phyloP scores from a whole-genome alignment of 2,329 filamentous ascomycete genomes.

The Fusarium sp. region DNA sequence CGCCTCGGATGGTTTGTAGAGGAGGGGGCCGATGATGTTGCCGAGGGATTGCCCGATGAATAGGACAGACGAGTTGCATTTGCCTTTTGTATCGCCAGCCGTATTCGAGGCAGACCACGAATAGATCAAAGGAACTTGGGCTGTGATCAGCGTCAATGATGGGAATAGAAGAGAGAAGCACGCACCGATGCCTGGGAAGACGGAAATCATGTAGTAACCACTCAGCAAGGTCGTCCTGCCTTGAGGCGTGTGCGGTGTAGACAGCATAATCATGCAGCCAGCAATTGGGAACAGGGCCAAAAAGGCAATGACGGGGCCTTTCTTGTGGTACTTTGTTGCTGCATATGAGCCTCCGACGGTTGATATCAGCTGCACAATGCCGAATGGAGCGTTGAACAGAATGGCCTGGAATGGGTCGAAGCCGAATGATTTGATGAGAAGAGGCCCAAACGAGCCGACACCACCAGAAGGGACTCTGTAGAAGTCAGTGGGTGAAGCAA shows the following conservation, averaged over 20 bases:
- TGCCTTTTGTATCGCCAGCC: conserved; percentile 72
- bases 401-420: conserved; percentile 65
- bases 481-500: not conserved
- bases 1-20: conserved; percentile 46
- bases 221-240: conserved; percentile 56
- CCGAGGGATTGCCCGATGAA: conserved; percentile 70
- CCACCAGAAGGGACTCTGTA: conserved; percentile 61
- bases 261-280: conserved; percentile 59
- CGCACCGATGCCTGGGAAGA: conserved; percentile 59
- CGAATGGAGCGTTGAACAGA: conserved; percentile 69
- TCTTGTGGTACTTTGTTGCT: conserved; percentile 62
- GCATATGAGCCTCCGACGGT: conserved; percentile 67
- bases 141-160: fast-evolving
- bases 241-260: conserved; percentile 54
- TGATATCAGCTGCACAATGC: conserved; percentile 66
- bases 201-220: conserved; percentile 68
- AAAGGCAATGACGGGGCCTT: conserved; percentile 66
- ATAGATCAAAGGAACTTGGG: conserved; percentile 61
- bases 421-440: conserved; percentile 67
- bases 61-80: conserved; percentile 67
- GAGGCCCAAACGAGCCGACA: conserved; percentile 65
- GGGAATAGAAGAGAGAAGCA: fast-evolving
- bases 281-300: conserved; percentile 63
- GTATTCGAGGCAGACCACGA: conserved; percentile 67
- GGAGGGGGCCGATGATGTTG: conserved; percentile 65